Percentiles rank a stretch among this genome's conserved stretches.
These are phyloP conservation scores for Bretschneidera sinensis DNA, from an alignment of 345 rosid species.

Conservation along the genomic window DNA sequence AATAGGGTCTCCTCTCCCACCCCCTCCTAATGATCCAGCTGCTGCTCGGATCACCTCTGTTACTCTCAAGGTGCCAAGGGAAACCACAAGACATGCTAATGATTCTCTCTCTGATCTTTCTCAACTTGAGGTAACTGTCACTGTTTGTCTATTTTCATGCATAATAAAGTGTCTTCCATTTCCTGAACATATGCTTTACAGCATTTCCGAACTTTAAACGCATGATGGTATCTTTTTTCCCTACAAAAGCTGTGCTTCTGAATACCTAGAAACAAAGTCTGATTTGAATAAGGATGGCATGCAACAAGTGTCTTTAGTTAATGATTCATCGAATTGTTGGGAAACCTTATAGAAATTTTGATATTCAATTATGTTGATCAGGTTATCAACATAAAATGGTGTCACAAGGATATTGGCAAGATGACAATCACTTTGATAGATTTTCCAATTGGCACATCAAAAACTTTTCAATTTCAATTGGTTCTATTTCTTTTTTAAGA, in stretches of 20 bases:
- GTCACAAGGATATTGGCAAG: no score
- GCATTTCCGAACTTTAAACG: not conserved
- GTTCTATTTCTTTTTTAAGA: no score
- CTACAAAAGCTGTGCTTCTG: not conserved
- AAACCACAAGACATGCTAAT: conserved; percentile 30
- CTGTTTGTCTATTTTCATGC: not conserved
- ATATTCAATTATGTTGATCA: no score
- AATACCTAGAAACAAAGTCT: not conserved
- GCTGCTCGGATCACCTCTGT: conserved; percentile 43
- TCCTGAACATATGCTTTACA: not conserved
- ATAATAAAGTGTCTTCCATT: not conserved
- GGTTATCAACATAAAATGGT: no score
- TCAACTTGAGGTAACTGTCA: conserved; percentile 59
- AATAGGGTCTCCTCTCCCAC: conserved; percentile 77
- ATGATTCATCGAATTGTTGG: not conserved
- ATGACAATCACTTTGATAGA: no score
- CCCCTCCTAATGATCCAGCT: conserved; percentile 89
- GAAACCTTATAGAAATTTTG: no score
- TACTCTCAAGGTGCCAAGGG: conserved; percentile 24
- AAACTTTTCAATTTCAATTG: no score
- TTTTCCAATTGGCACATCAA: no score
- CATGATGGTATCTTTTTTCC: no score
- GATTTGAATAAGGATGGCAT: not conserved
- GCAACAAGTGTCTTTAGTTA: not conserved
- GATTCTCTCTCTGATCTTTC: conserved; percentile 71